Evolutionary conservation across 352 stramenopile genomes (phyloP).

Genomic region (Phytophthora hibernalis): DNA sequence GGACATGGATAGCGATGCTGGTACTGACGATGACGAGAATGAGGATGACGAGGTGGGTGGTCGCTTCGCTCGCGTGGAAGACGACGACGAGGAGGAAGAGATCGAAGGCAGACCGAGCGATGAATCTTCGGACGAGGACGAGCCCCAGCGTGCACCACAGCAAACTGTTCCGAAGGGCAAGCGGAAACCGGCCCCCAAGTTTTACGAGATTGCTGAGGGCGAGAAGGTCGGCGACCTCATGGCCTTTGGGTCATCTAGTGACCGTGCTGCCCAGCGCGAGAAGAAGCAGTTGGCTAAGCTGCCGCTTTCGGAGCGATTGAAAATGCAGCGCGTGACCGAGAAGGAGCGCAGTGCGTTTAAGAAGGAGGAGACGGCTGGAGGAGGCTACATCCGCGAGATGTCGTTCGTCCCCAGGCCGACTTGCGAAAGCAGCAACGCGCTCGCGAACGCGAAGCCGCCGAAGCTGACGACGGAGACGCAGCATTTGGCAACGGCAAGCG

Average conservation of each 20-base stretch:
- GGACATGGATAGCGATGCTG: conserved; percentile 94
- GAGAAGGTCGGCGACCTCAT: conserved; percentile 87
- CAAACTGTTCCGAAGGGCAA: conserved; percentile 40
- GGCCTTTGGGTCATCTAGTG: conserved; percentile 70
- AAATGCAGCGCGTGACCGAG: conserved; percentile 75
- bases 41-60: conserved; percentile 61
- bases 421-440: conserved; percentile 60
- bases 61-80: conserved; percentile 76
- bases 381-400: conserved; percentile 87
- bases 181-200: conserved; percentile 61
- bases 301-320: conserved; percentile 79
- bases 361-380: conserved; percentile 76
- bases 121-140: conserved; percentile 68
- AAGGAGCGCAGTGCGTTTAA: conserved; percentile 85
- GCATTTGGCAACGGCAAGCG: conserved; percentile 43
- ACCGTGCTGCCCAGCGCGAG: conserved; percentile 74
- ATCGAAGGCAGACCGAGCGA: conserved; percentile 70
- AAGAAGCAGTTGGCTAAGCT: conserved; percentile 84
- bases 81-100: conserved; percentile 63
- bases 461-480: conserved; percentile 28
- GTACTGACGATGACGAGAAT: conserved; percentile 66
- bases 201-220: conserved; percentile 87
- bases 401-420: conserved; percentile 76
- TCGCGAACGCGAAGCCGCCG: conserved; percentile 28
- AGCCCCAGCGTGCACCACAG: conserved; percentile 22